Conservation (phyloP, 2,329 filamentous ascomycete species). For the Pseudonectria foliicola region DNA sequence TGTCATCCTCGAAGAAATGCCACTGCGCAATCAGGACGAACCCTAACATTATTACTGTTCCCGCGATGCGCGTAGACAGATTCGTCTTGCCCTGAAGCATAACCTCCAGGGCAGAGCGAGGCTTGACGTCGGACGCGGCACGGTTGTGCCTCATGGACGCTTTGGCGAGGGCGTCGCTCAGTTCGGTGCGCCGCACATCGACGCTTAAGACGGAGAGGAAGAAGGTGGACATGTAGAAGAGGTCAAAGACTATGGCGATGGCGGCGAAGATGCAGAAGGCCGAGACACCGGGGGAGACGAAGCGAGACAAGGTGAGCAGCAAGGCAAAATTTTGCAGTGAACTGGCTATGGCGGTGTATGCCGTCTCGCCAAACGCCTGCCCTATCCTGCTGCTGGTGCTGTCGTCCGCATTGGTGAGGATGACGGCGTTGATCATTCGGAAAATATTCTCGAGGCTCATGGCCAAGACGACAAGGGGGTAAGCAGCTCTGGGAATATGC, state of each 20-base stretch:
- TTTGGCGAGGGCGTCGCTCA: constrained; percentile 63
- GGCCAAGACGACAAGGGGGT: constrained; percentile 68
- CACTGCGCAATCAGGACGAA: constrained; percentile 69
- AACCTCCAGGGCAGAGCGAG: constrained; percentile 45
- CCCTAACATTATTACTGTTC: constrained; percentile 63
- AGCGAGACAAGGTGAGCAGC: constrained; percentile 55
- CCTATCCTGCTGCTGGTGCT: constrained; percentile 63
- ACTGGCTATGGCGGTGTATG: constrained; percentile 60
- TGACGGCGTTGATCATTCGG: constrained; percentile 68
- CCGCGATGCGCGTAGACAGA: constrained; percentile 66
- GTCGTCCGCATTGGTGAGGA: constrained; percentile 62
- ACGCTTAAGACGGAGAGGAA: constrained; percentile 74
- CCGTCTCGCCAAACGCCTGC: constrained; percentile 66
- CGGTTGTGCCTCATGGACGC: constrained; percentile 37
- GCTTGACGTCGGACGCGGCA: constrained; percentile 15
- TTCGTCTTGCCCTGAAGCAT: constrained; percentile 58
- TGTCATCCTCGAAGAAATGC: constrained; percentile 64
- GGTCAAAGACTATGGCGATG: constrained; percentile 68
- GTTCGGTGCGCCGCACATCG: constrained; percentile 68
- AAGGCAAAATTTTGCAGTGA: constrained; percentile 63
- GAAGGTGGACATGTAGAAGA: constrained; percentile 72
- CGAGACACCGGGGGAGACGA: constrained; percentile 63
- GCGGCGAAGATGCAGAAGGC: constrained; percentile 72
- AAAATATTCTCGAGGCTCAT: constrained; percentile 77
- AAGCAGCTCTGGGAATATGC: constrained; percentile 65